These are phyloP conservation scores for Pichia cabralensis DNA, from an alignment of 805 yeast genomes.

Conservation along the genomic window DNA sequence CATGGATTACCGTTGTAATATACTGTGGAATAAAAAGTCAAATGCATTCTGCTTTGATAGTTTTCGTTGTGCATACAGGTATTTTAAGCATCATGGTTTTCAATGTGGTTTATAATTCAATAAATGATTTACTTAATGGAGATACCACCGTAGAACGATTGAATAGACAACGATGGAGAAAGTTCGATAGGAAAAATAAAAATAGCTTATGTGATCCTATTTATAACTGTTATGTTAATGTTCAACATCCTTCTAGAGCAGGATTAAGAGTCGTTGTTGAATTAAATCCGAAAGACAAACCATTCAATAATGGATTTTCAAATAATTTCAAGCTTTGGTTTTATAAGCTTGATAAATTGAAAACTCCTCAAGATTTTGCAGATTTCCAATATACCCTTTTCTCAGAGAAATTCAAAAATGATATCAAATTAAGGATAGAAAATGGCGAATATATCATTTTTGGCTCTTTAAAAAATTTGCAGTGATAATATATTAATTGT, in stretches of 20 bases:
- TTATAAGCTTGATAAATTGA: constrained; percentile 12
- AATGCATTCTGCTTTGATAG: constrained; percentile 18
- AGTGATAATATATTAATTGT: background rate
- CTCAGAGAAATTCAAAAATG: constrained; percentile 16
- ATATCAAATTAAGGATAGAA: constrained; percentile 17
- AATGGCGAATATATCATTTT: constrained; percentile 20
- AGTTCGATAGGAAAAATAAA: constrained; percentile 13
- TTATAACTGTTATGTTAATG: constrained; percentile 33
- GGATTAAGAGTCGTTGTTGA: constrained; percentile 30
- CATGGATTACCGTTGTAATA: constrained; percentile 28
- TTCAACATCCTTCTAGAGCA: constrained; percentile 25
- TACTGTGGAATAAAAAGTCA: constrained; percentile 9
- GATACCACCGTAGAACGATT: constrained; percentile 26
- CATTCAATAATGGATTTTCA: constrained; percentile 30
- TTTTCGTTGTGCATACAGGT: constrained; percentile 33
- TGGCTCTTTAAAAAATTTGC: constrained; percentile 11
- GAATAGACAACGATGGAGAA: constrained; percentile 18
- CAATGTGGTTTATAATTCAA: constrained; percentile 30
- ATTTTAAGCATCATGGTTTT: constrained; percentile 36
- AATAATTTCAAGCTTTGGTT: constrained; percentile 27
- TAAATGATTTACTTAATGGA: constrained; percentile 35
- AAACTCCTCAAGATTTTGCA: constrained; percentile 11
- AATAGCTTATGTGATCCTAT: constrained; percentile 6
- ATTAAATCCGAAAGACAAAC: constrained; percentile 23
- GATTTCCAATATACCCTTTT: constrained; percentile 22